Conservation (phyloP, 2,329 filamentous ascomycete species). For the Blumeriella jaapii region DNA sequence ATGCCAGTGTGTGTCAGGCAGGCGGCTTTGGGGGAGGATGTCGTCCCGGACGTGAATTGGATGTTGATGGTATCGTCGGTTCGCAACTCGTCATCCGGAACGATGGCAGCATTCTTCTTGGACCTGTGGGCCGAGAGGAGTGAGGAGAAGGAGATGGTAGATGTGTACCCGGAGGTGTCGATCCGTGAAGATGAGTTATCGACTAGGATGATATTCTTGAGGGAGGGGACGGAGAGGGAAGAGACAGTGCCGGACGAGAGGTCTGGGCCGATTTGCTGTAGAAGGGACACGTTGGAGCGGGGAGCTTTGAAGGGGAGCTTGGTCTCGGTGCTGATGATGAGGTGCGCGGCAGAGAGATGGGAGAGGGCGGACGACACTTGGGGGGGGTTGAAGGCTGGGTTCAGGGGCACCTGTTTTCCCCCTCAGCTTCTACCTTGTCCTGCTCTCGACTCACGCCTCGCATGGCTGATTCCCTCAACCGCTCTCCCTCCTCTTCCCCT, state of each 20-base stretch:
- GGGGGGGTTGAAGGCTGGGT: constrained; percentile 71
- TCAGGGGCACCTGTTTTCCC: constrained; percentile 62
- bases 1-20: constrained; percentile 79
- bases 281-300: constrained; percentile 44
- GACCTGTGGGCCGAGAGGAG: constrained; percentile 16
- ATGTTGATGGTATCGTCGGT: constrained; percentile 70
- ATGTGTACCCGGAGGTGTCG: constrained; percentile 30
- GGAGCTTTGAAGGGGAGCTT: constrained; percentile 63
- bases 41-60: constrained; percentile 85
- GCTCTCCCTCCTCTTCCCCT: not conserved
- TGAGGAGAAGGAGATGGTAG: constrained; percentile 30
- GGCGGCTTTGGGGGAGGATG: constrained; percentile 79
- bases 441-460: not conserved
- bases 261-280: constrained; percentile 38
- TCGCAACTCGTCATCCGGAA: constrained; percentile 36
- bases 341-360: constrained; percentile 60
- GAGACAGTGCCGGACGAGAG: constrained; percentile 28
- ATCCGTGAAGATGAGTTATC: constrained; percentile 52
- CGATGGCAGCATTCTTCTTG: constrained; percentile 27
- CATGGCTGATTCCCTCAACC: too few relatives aligned
- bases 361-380: constrained; percentile 71
- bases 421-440: not conserved
- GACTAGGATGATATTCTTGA: constrained; percentile 62
- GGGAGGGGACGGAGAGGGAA: constrained; percentile 51
- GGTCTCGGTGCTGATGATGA: constrained; percentile 80